phyloP scores from a whole-genome alignment of 140 eudicot genomes.

The Eryngium alpinum region DNA sequence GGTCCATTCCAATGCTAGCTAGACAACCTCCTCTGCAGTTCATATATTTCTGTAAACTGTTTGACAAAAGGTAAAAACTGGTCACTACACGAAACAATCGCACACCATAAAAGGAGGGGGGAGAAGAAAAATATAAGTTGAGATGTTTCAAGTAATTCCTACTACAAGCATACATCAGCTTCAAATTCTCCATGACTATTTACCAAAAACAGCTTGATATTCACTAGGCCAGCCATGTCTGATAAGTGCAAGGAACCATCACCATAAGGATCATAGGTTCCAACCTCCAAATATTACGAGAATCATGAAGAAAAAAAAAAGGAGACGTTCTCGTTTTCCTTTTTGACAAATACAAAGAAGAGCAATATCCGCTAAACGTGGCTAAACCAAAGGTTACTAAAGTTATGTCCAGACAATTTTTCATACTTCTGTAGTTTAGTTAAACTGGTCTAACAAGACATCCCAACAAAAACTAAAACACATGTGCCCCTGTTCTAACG shows the following conservation, averaged over 20 bases:
- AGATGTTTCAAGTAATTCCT: not conserved
- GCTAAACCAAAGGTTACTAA: not conserved
- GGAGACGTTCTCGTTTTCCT: not conserved
- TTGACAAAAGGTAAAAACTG: slow-evolving; percentile 10
- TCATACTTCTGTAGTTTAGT: no score
- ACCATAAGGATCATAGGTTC: not conserved
- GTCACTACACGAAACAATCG: not conserved
- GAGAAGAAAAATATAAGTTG: not conserved
- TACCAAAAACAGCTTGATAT: not conserved
- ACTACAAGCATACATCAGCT: not conserved
- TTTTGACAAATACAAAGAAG: not conserved
- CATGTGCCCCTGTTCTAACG: no score
- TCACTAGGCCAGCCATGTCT: not conserved
- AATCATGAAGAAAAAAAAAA: not conserved
- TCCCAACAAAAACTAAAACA: no score
- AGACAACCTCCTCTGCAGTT: slow-evolving; percentile 84
- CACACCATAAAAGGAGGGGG: not conserved
- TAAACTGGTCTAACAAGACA: no score
- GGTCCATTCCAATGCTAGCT: slow-evolving; percentile 87
- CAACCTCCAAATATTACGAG: not conserved
- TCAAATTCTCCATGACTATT: not conserved
- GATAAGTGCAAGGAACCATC: not conserved
- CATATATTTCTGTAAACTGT: slow-evolving; percentile 74
- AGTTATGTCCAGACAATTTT: no score
- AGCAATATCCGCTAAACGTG: not conserved